These are phyloP conservation scores for Setomelanomma holmii DNA, from an alignment of 2,329 filamentous ascomycete species.

Conservation along the genomic window DNA sequence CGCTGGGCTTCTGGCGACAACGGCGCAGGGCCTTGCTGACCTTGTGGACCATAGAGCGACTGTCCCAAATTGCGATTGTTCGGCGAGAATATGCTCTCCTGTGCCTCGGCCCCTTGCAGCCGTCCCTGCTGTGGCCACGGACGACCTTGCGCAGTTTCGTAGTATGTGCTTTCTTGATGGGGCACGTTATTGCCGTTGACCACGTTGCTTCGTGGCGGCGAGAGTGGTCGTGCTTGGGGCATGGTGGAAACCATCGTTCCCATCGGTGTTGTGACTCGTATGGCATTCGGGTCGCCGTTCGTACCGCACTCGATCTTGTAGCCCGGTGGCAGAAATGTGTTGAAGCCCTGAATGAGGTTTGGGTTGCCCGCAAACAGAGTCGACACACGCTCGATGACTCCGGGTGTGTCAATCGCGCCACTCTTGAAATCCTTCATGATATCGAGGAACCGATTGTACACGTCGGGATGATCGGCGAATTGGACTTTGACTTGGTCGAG, in stretches of 20 bases:
- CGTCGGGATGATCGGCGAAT: constrained; percentile 94
- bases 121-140: constrained; percentile 50
- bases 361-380: constrained; percentile 95
- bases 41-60: constrained; percentile 45
- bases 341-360: constrained; percentile 95
- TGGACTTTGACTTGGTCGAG: constrained; percentile 98
- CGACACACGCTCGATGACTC: constrained; percentile 95
- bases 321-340: constrained; percentile 93
- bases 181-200: constrained; percentile 63
- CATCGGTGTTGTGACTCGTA: constrained; percentile 95
- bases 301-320: constrained; percentile 97
- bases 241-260: constrained; percentile 96
- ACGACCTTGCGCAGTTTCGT: constrained; percentile 43
- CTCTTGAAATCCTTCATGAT: constrained; percentile 99
- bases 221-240: constrained; percentile 59
- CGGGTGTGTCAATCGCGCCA: constrained; percentile 97
- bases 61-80: constrained; percentile 53
- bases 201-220: constrained; percentile 55
- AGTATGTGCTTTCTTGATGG: constrained; percentile 49
- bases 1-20: constrained; percentile 48
- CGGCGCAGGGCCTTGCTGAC: constrained; percentile 40
- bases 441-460: constrained; percentile 95
- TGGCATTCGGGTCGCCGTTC: constrained; percentile 92
- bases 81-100: constrained; percentile 53
- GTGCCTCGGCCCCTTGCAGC: constrained; percentile 38